Evolutionary conservation across 2,329 filamentous ascomycete species (phyloP).

Genomic region (Tolypocladium cylindrosporum): DNA sequence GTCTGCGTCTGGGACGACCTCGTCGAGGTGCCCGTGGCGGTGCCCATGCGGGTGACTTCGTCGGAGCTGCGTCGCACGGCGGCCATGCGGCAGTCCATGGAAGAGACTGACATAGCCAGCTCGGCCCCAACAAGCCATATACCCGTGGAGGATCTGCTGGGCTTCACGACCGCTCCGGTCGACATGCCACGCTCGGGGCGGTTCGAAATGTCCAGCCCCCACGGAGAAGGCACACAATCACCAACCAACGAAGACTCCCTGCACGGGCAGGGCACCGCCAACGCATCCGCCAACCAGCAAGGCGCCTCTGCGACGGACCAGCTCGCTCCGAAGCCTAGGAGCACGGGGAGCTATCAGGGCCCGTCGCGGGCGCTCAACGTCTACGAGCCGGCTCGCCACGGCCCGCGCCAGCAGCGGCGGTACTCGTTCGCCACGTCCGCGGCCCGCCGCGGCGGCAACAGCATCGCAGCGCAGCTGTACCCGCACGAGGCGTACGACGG

Average conservation of each 20-base stretch:
- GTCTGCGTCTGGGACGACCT: slow-evolving; percentile 98
- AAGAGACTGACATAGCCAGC: slow-evolving; percentile 80
- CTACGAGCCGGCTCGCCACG: slow-evolving; percentile 34
- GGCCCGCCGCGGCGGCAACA: slow-evolving; percentile 36
- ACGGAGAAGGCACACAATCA: slow-evolving; percentile 28
- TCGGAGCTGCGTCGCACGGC: slow-evolving; percentile 68
- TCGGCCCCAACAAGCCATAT: slow-evolving; percentile 21
- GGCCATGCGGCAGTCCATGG: slow-evolving; percentile 39
- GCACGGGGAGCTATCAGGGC: slow-evolving; percentile 29
- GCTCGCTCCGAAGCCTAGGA: neutral
- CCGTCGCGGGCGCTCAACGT: slow-evolving; percentile 30
- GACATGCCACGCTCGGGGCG: slow-evolving; percentile 67
- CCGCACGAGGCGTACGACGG: slow-evolving; percentile 52
- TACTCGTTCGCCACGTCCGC: slow-evolving; percentile 43
- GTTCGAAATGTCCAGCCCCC: slow-evolving; percentile 53
- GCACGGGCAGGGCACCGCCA: slow-evolving; percentile 10
- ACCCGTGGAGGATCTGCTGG: slow-evolving; percentile 58
- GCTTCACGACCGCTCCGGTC: slow-evolving; percentile 48
- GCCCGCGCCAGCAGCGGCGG: slow-evolving; percentile 34
- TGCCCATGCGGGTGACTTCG: slow-evolving; percentile 76
- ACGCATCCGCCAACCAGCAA: slow-evolving; percentile 2
- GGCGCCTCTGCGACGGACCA: neutral
- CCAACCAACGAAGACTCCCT: slow-evolving; percentile 20
- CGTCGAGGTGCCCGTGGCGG: slow-evolving; percentile 89
- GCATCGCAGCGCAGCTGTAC: slow-evolving; percentile 43